Percentiles rank a stretch among this genome's conserved stretches.
phyloP scores from a whole-genome alignment of 495 filamentous ascomycete genomes.

The Neurospora sp. region DNA sequence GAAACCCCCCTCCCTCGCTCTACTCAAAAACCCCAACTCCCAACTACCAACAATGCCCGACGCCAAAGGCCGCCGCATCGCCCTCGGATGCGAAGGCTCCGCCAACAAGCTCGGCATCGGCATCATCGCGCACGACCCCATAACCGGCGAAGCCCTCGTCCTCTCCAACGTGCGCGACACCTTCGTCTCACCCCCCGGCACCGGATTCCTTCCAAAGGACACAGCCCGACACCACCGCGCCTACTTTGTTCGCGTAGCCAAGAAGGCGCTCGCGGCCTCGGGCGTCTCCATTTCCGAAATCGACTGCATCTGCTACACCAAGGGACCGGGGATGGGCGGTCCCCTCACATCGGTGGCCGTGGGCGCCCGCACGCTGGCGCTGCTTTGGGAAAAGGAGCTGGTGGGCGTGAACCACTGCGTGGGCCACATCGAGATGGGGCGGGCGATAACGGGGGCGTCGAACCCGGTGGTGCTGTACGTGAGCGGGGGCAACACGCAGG shows the following conservation, averaged over 20 bases:
- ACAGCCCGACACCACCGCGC: slow-evolving; percentile 83
- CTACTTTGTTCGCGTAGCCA: slow-evolving; percentile 72
- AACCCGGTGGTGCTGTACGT: slow-evolving; percentile 96
- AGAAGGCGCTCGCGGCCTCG: slow-evolving; percentile 56
- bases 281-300: slow-evolving; percentile 52
- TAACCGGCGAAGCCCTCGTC: slow-evolving; percentile 52
- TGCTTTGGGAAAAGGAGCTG: slow-evolving; percentile 79
- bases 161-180: slow-evolving; percentile 94
- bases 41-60: slow-evolving; percentile 2
- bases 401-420: slow-evolving; percentile 97
- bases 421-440: slow-evolving; percentile 97
- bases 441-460: slow-evolving; percentile 79
- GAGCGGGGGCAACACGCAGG: slow-evolving; percentile 92
- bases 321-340: slow-evolving; percentile 92
- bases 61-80: slow-evolving; percentile 40
- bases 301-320: slow-evolving; percentile 90
- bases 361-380: slow-evolving; percentile 67
- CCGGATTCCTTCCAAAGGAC: slow-evolving; percentile 94
- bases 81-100: slow-evolving; percentile 90
- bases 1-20: not conserved
- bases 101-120: slow-evolving; percentile 97
- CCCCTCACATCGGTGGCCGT: slow-evolving; percentile 84
- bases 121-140: slow-evolving; percentile 69
- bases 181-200: slow-evolving; percentile 80
- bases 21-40: not conserved